These are phyloP conservation scores for Boletellus emodensis DNA, from an alignment of 768 basidiomycete species.

Conservation along the genomic window DNA sequence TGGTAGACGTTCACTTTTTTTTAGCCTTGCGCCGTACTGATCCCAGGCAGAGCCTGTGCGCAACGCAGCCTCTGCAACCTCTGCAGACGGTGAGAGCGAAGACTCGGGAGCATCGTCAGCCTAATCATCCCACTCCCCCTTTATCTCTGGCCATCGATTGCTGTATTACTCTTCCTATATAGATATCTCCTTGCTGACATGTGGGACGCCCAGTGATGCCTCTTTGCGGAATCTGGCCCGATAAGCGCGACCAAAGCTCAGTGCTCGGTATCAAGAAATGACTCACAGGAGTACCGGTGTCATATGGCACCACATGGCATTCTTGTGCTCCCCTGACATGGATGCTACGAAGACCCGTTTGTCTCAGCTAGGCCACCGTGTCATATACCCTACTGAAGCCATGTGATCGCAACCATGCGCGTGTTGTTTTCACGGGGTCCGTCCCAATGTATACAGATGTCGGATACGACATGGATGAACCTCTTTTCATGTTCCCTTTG, in stretches of 20 bases:
- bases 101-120: conserved; percentile 33
- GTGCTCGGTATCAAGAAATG: conserved; percentile 6
- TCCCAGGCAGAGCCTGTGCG: conserved; percentile 59
- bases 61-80: conserved; percentile 38
- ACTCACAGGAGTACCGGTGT: not conserved
- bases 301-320: conserved; percentile 13
- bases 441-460: no score
- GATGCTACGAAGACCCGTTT: no score
- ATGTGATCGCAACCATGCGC: no score
- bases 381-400: no score
- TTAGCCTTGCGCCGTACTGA: conserved; percentile 16
- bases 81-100: conserved; percentile 63
- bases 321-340: not conserved
- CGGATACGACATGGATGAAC: no score
- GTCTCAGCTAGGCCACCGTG: no score
- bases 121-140: conserved; percentile 25
- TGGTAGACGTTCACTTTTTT: conserved; percentile 42
- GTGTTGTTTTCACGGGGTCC: no score
- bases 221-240: conserved; percentile 10
- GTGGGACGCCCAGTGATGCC: conserved; percentile 19
- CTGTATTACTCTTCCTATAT: conserved; percentile 34
- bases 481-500: no score
- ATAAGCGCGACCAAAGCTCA: conserved; percentile 20
- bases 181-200: conserved; percentile 26
- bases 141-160: conserved; percentile 24